A percentile compares a stretch with the other conserved stretches of the same genome.
Conservation (phyloP, 116 monocot species). For the Posidonia oceanica region DNA sequence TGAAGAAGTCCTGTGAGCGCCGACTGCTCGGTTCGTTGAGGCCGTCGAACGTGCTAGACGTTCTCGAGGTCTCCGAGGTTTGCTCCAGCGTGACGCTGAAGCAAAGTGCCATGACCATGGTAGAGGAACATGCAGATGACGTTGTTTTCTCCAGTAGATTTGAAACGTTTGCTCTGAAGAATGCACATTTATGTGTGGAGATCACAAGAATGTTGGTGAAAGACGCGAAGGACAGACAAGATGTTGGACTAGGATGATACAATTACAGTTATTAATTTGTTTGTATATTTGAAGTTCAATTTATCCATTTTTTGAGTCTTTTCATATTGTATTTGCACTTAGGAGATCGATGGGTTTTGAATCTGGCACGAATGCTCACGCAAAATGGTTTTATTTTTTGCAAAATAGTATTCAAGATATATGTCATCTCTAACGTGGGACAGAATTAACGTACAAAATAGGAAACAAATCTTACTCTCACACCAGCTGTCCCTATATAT, state of each 20-base stretch:
- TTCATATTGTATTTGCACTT: too few species aligned
- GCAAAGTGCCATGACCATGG: constrained; percentile 31
- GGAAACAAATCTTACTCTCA: too few species aligned
- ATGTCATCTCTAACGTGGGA: too few species aligned
- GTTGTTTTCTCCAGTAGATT: constrained; percentile 45
- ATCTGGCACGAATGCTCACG: too few species aligned
- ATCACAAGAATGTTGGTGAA: constrained; percentile 49
- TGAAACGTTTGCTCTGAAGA: constrained; percentile 46
- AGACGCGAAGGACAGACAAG: constrained; percentile 13
- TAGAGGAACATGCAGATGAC: constrained; percentile 33
- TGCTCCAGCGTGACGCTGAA: constrained; percentile 33
- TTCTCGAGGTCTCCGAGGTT: constrained; percentile 49
- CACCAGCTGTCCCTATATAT: too few species aligned
- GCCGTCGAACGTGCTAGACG: constrained; percentile 36
- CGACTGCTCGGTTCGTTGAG: constrained; percentile 25
- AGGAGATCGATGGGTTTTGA: too few species aligned
- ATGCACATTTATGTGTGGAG: constrained; percentile 55
- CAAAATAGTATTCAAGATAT: too few species aligned
- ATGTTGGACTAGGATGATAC: background rate
- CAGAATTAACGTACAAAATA: too few species aligned
- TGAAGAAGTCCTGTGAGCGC: constrained; percentile 38
- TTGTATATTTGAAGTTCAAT: too few species aligned
- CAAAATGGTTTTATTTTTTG: too few species aligned
- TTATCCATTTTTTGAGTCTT: too few species aligned
- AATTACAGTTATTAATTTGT: too few species aligned